Evolutionary conservation across 768 basidiomycete species (phyloP).

Genomic region (Lactarius pseudohatsudake): DNA sequence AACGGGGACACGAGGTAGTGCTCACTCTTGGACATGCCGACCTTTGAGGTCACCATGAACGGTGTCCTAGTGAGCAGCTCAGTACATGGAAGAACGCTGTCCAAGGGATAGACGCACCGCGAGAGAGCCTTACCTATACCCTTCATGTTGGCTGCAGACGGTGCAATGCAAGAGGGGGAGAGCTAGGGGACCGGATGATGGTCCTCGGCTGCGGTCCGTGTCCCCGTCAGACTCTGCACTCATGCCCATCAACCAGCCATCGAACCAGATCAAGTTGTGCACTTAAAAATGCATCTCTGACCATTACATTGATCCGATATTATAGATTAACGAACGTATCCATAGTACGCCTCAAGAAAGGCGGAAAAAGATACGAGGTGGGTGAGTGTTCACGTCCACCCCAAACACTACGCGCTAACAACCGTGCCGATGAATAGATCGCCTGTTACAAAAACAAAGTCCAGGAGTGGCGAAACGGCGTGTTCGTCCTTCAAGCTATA

Average conservation of each 20-base stretch:
- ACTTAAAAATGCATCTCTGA: conserved; percentile 9
- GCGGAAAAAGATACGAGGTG: conserved; percentile 97
- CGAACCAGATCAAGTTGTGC: conserved; percentile 58
- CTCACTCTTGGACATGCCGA: conserved; percentile 91
- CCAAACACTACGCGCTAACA: neutral
- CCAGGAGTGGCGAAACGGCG: conserved; percentile 91
- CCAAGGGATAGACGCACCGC: conserved; percentile 49
- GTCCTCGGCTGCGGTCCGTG: neutral
- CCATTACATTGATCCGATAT: neutral
- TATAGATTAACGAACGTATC: conserved; percentile 94
- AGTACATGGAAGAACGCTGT: neutral
- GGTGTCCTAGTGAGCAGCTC: conserved; percentile 63
- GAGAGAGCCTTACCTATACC: conserved; percentile 76
- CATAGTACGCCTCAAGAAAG: conserved; percentile 93
- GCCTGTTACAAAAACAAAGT: conserved; percentile 99
- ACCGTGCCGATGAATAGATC: conserved; percentile 49
- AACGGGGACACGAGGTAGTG: conserved; percentile 2
- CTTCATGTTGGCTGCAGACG: conserved; percentile 47
- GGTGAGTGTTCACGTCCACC: conserved; percentile 26
- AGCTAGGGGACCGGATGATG: neutral
- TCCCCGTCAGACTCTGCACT: neutral
- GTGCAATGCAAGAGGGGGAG: neutral
- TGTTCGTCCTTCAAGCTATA: conserved; percentile 50
- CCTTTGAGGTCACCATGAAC: conserved; percentile 81
- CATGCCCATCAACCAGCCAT: conserved; percentile 76